Evolutionary conservation across 2,329 filamentous ascomycete genomes (phyloP).

Genomic region (Fusarium tanahbumbuense): DNA sequence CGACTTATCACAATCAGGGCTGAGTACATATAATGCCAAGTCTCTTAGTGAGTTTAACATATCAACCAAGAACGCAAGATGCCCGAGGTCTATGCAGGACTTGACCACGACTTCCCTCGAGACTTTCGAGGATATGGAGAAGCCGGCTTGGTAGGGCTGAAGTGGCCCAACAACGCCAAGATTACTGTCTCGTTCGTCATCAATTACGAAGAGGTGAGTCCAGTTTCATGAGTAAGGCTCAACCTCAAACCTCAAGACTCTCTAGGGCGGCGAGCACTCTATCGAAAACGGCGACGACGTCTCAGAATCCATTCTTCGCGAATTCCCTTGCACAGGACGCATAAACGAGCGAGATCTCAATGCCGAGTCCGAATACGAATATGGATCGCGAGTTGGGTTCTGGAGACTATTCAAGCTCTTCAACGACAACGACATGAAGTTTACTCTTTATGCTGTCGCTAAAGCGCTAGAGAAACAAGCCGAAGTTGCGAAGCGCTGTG

Average conservation of each 20-base stretch:
- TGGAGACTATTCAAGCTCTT: slow-evolving; percentile 11
- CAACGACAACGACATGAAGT: not conserved
- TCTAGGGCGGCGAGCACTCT: slow-evolving; percentile 10
- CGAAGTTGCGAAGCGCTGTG: slow-evolving; percentile 5
- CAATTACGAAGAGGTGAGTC: slow-evolving; percentile 12
- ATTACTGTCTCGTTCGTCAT: slow-evolving; percentile 13
- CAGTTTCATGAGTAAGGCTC: too few relatives aligned
- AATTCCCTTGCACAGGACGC: not conserved
- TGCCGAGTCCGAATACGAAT: slow-evolving; percentile 18
- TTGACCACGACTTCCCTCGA: not conserved
- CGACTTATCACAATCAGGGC: not conserved
- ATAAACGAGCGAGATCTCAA: slow-evolving; percentile 9
- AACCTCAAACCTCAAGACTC: too few relatives aligned
- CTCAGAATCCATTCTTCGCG: slow-evolving; percentile 7
- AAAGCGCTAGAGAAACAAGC: slow-evolving; percentile 12
- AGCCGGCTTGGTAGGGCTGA: not conserved
- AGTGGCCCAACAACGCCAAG: slow-evolving; percentile 10
- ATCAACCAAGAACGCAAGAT: not conserved
- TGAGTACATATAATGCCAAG: not conserved
- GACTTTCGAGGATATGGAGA: slow-evolving; percentile 18
- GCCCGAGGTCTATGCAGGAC: not conserved
- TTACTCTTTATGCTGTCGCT: slow-evolving; percentile 5
- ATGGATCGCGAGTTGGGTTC: slow-evolving; percentile 13
- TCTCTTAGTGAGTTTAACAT: too few relatives aligned
- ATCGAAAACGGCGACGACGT: not conserved